These are phyloP conservation scores for Trichosporon coremiiforme DNA, from an alignment of 1,284 basidiomycete genomes.

Conservation along the genomic window DNA sequence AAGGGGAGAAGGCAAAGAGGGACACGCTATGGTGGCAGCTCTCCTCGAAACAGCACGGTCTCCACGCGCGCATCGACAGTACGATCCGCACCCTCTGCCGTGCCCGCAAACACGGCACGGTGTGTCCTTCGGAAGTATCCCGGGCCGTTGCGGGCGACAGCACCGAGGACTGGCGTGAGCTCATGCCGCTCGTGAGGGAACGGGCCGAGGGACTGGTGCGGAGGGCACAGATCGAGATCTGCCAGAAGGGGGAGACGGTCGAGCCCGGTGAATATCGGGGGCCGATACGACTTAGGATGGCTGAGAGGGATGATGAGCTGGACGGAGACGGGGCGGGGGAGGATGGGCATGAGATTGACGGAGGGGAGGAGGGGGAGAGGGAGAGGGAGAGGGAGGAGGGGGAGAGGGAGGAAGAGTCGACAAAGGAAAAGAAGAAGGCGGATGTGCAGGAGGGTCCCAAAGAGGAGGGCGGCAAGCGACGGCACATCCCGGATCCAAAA, in stretches of 20 bases:
- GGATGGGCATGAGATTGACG: neutral
- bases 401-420: neutral
- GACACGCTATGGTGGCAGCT: neutral
- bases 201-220: neutral
- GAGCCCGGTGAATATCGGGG: neutral
- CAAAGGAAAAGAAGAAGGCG: neutral
- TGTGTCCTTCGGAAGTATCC: neutral
- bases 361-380: no score
- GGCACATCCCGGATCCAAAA: neutral
- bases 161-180: neutral
- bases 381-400: neutral
- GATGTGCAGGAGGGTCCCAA: no score
- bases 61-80: neutral
- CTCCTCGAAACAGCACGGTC: neutral
- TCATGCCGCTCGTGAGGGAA: neutral
- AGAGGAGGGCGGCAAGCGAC: neutral
- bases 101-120: neutral
- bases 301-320: neutral
- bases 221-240: neutral
- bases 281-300: neutral
- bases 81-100: slow-evolving; percentile 4
- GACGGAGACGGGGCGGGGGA: neutral
- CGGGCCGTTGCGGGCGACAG: neutral
- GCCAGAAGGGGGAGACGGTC: neutral
- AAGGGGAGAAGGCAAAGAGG: neutral